phyloP scores from a whole-genome alignment of 2,329 filamentous ascomycete species.

The Cadophora malorum region DNA sequence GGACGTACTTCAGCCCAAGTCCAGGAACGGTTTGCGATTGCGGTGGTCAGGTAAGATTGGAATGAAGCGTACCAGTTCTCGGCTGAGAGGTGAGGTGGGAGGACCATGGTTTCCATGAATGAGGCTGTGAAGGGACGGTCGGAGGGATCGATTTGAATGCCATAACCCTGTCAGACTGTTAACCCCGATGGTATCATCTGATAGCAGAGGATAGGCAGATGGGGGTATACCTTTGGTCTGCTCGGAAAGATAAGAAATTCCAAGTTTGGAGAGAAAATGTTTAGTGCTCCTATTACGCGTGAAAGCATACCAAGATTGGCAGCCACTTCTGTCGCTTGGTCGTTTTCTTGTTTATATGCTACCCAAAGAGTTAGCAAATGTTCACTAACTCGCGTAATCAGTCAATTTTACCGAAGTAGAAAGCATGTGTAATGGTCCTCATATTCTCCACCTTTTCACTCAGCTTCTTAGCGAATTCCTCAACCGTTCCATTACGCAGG shows the following conservation, averaged over 20 bases:
- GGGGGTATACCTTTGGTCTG: neutral
- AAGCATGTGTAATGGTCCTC: neutral
- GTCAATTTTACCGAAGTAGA: too few relatives aligned
- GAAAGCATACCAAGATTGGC: slow-evolving; percentile 5
- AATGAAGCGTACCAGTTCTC: slow-evolving; percentile 7
- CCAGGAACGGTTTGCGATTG: neutral
- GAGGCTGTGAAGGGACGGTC: neutral
- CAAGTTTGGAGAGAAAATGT: slow-evolving; percentile 2
- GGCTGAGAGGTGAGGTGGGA: neutral
- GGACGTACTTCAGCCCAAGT: neutral
- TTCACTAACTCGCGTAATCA: too few relatives aligned
- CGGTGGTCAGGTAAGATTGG: neutral
- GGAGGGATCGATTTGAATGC: neutral
- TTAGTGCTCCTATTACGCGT: neutral
- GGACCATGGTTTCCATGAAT: neutral
- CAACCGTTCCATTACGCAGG: neutral
- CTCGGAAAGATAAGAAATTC: slow-evolving; percentile 12
- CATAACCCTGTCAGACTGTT: too few relatives aligned
- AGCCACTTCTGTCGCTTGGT: slow-evolving; percentile 1
- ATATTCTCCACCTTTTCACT: neutral
- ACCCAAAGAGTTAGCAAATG: too few relatives aligned
- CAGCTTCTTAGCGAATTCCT: neutral
- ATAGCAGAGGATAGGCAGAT: neutral
- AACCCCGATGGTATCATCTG: too few relatives aligned
- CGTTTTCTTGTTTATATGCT: slow-evolving; percentile 3